These are phyloP conservation scores for Sporothrix humicola DNA, from an alignment of 2,329 filamentous ascomycete genomes.

Conservation along the genomic window DNA sequence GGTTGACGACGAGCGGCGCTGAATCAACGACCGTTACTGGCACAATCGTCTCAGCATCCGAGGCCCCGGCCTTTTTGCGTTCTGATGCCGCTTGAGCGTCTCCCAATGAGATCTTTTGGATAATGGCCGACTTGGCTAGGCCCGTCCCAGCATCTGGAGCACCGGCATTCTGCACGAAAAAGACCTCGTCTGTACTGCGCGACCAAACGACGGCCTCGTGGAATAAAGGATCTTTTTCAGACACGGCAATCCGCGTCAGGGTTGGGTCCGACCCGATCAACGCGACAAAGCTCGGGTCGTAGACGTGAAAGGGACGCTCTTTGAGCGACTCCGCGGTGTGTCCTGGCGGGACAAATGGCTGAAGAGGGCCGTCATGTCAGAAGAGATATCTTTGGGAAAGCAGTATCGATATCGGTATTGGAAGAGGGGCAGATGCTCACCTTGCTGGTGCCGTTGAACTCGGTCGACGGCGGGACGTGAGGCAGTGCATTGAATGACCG, in stretches of 20 bases:
- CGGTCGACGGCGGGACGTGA: conserved; percentile 48
- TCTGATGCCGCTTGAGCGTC: conserved; percentile 49
- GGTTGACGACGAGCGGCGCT: conserved; percentile 54
- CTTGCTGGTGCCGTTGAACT: conserved; percentile 44
- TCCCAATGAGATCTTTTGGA: conserved; percentile 56
- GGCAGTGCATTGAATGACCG: conserved; percentile 52
- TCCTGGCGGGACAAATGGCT: conserved; percentile 54
- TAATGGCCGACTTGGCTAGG: conserved; percentile 56
- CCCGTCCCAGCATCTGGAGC: conserved; percentile 55
- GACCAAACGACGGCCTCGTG: conserved; percentile 63
- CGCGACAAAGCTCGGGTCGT: conserved; percentile 57
- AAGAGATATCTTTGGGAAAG: neutral
- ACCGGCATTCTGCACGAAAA: conserved; percentile 61
- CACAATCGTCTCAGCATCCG: conserved; percentile 42
- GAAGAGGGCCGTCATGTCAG: neutral
- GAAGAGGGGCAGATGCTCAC: neutral
- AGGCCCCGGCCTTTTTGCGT: conserved; percentile 20
- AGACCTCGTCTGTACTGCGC: conserved; percentile 56
- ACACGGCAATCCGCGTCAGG: conserved; percentile 55
- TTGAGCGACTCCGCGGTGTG: conserved; percentile 47
- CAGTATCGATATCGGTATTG: too few species aligned
- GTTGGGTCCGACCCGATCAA: conserved; percentile 57
- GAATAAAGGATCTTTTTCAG: conserved; percentile 54
- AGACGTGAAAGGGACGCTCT: conserved; percentile 55
- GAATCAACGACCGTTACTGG: conserved; percentile 51